Conservation (phyloP, 1,284 basidiomycete genomes). For the Pseudozyma thailandica region DNA sequence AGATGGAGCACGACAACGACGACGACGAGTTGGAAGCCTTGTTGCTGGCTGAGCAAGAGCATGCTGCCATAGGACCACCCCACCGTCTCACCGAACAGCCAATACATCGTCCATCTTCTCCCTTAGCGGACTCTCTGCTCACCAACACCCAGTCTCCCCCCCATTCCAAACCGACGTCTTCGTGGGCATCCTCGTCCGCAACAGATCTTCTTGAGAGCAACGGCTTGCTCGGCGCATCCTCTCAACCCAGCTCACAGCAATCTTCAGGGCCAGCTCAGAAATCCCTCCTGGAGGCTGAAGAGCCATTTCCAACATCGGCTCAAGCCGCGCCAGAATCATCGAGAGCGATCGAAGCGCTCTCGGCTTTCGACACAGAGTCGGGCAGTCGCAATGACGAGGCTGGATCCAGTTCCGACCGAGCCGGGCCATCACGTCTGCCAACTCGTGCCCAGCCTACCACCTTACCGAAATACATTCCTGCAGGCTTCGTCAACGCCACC, state of each 20-base stretch:
- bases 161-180: neutral
- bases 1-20: slow-evolving; percentile 4
- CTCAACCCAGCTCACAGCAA: slow-evolving; percentile 33
- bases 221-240: slow-evolving; percentile 33
- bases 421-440: slow-evolving; percentile 22
- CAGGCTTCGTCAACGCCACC: slow-evolving; percentile 47
- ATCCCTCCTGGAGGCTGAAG: neutral
- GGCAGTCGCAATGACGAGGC: neutral
- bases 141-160: neutral
- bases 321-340: slow-evolving; percentile 13
- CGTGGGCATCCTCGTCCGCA: slow-evolving; percentile 16
- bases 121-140: neutral
- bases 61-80: neutral
- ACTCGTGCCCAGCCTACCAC: slow-evolving; percentile 4
- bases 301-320: slow-evolving; percentile 12
- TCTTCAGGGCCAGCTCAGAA: slow-evolving; percentile 9
- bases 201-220: slow-evolving; percentile 41
- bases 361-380: neutral
- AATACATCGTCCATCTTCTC: slow-evolving; percentile 3
- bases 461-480: slow-evolving; percentile 63
- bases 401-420: neutral
- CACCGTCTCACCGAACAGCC: neutral
- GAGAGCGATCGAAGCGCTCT: slow-evolving; percentile 29
- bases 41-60: slow-evolving; percentile 27
- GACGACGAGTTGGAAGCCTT: slow-evolving; percentile 44